Conservation (phyloP, 2,329 filamentous ascomycete species). For the Claviceps sp. region DNA sequence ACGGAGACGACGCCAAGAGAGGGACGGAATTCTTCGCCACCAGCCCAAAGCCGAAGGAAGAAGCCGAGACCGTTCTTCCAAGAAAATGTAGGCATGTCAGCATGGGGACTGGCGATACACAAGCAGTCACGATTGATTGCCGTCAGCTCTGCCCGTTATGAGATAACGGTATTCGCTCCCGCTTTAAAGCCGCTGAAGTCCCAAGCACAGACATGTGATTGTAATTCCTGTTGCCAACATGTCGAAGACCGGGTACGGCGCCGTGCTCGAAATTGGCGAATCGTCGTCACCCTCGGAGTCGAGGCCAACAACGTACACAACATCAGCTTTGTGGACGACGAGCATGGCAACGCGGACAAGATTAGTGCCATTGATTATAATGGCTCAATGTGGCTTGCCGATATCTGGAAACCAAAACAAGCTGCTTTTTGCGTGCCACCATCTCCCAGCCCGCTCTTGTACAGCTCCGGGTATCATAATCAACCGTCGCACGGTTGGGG, state of each 20-base stretch:
- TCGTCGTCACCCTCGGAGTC: constrained; percentile 29
- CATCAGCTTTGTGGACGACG: constrained; percentile 35
- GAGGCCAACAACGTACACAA: constrained; percentile 37
- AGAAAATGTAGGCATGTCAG: constrained; percentile 62
- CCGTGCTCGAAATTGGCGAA: constrained; percentile 35
- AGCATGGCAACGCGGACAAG: constrained; percentile 32
- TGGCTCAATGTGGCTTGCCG: constrained; percentile 34
- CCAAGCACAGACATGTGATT: constrained; percentile 3
- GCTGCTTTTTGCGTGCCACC: constrained; percentile 15
- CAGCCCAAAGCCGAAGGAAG: constrained; percentile 1
- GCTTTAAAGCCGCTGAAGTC: constrained; percentile 16
- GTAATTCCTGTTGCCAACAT: constrained; percentile 3
- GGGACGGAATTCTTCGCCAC: neutral
- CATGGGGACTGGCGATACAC: constrained; percentile 84
- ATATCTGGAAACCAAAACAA: constrained; percentile 33
- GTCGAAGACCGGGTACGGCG: constrained; percentile 22
- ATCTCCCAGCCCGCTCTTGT: constrained; percentile 7
- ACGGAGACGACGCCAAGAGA: constrained; percentile 4
- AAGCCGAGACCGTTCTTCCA: constrained; percentile 48
- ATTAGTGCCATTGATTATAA: constrained; percentile 37
- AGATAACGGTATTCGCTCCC: constrained; percentile 40
- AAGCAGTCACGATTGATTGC: constrained; percentile 71
- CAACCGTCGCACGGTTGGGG: constrained; percentile 31
- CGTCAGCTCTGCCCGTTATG: constrained; percentile 60
- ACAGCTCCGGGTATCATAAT: constrained; percentile 18